Base-by-base conservation (phyloP, 73 alveolate genomes). In the Effrenium voratum region DNA sequence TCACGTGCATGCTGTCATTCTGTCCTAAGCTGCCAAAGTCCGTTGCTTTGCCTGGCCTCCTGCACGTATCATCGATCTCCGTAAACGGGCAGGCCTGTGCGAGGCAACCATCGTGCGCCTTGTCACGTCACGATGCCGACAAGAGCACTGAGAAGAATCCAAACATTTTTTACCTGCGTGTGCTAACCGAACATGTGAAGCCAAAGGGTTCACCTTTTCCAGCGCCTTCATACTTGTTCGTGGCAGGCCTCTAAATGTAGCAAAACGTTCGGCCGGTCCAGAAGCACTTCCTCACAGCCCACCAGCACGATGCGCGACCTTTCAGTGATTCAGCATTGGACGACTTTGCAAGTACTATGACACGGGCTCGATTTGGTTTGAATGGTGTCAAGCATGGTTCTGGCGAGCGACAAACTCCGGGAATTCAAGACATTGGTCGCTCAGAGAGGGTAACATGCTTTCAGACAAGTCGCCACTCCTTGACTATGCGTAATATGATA, bases 301-400 rank as follows among this genome's bases (percentile, higher is more conserved):
- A 87, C 70, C 83, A 87, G 28, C 49, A 87, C 95, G 13, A 87
- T 66, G 55, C 95, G 95, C 8, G 95, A 87, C 95, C 95, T 87
- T 46, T 3, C 55, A 83, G 82, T 28, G 30, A 70, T 5, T 4
- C 16, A 30, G 82, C 60, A 24, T 44, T 16, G 22, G 12, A 55
- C 68, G 68, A 55, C 68, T 55, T 55, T 55, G 12, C 22, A 22
- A 55, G 12, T 22, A 55, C 22, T 12, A 55, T 12, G 22, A 55
- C 30, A 22, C 22, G 30, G 22, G 12, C 68, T 55, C 68, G 22
- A 55, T 22, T 22, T 15, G 30, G 68, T 15, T 22, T 22, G 68
- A 55, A 55, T 55, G 30, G 22, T 55, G 22, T 55, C 1, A 57
- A 57, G 72, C 0, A 57, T 22, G 28, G n/a, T 57, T 57, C 72